Evolutionary conservation across 768 basidiomycete species (phyloP).

Genomic region (Podaxis sp.): DNA sequence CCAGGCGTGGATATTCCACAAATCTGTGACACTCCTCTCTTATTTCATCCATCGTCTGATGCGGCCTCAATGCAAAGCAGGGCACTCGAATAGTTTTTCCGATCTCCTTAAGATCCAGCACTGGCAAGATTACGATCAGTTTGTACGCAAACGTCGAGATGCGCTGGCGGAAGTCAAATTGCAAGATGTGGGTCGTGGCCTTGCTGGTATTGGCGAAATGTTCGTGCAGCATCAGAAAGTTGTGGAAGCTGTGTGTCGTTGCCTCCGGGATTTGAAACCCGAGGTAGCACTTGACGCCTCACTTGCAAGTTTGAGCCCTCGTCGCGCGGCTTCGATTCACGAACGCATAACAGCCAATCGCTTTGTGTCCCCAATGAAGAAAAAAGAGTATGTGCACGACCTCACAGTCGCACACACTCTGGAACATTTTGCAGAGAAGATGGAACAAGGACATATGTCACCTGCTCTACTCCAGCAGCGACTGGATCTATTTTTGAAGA

Average conservation of each 20-base stretch:
- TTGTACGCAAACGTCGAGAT: background rate
- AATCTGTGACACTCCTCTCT: background rate
- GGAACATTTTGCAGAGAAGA: conserved; percentile 2
- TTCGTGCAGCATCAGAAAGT: conserved; percentile 1
- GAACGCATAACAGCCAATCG: background rate
- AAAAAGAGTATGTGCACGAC: background rate
- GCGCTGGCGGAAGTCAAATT: background rate
- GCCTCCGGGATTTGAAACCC: background rate
- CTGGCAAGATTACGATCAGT: conserved; percentile 1
- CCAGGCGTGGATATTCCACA: conserved; percentile 13
- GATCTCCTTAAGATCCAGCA: background rate
- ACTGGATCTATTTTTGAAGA: background rate
- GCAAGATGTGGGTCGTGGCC: background rate
- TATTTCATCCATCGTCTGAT: background rate
- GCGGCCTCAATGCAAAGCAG: background rate
- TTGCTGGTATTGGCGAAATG: background rate
- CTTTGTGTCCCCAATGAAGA: background rate
- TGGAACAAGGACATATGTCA: conserved; percentile 6
- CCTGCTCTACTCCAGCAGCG: background rate
- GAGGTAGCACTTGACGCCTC: background rate
- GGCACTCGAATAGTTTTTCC: background rate
- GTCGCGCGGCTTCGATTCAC: background rate
- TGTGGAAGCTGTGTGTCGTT: background rate
- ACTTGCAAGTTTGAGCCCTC: background rate
- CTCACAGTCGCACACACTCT: background rate